Base-by-base conservation (phyloP, 768 basidiomycete genomes). In the Boletellus ananas region DNA sequence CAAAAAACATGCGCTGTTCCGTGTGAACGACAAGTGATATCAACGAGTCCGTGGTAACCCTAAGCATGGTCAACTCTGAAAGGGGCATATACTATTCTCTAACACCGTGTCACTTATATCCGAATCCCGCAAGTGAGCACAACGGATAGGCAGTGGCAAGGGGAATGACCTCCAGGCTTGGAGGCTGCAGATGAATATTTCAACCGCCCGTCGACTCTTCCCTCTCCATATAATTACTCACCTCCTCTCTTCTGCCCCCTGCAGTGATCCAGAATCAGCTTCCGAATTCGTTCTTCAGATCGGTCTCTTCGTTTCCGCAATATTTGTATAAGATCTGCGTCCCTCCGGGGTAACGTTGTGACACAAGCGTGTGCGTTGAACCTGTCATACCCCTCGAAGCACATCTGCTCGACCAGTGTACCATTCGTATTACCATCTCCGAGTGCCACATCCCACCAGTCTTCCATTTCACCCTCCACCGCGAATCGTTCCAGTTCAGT, bases 311-410 rank as follows among this genome's bases (percentile, higher is more conserved):
- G 54, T 25, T 57, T 58, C 20, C 56, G 58, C 18, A 69, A 27
- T 1, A 13, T 21, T 6, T 55, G 20, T 2, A 37, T 18, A 4
- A 56, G 51, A 37, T 51, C 63, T 11, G 48, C 55, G 0, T 62
- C 56, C 31, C 7, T 55, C 12, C 23, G 36, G 6, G 58, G 52
- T 10, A 66, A 39, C 5, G 72, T 70, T 6, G 73, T 75, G 41
- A 76, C 57, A 44, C 75, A 77, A 4, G 67, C 73, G 16, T 72
- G 65, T 8, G 61, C 72, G 7, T 63, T 43, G 2, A 74, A 73
- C 9, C 10, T 21, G 35, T 33, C 57, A 70, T 68, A 2, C 42
- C 42, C 33, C 54, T 13, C 52, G 31, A 54, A 52, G 25, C 58
- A 55, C 43, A 37, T 48, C 2, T 14, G 35, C 31, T 63, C 62